Base-by-base conservation (phyloP, 345 rosid species). In the Citrus mangshanensis region DNA sequence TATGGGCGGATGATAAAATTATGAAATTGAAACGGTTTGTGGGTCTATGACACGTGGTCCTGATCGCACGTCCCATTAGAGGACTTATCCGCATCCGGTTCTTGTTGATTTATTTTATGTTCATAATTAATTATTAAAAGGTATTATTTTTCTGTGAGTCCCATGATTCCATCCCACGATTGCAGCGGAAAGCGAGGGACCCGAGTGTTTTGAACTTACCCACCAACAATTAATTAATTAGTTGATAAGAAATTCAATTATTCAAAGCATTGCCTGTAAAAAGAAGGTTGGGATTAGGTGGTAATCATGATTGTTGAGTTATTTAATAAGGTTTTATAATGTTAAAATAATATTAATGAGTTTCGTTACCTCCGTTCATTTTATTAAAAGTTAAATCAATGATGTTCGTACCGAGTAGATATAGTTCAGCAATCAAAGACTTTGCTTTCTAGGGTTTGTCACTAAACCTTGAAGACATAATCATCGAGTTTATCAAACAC, bases 1-100 rank as follows among this genome's bases (percentile, higher is more conserved):
- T 0, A 25, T 81, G 81, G 78, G 84, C 77, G 30, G 73, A 79
- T 14, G 30, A 7, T 13, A 38, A 54, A 54, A 54, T 18, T 54
- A 18, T 54, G 22, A 61, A 54, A 40, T 59, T 54, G 7, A 49
- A 54, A 40, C 67, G 7, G 67, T 18, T 14, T 14, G 27, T 32
- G 51, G 67, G 54, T 27, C 18, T 40, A 1, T 34, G 54, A 49
- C 79, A 51, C 54, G 37, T 65, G 34, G 72, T 25, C 34, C 4
- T 1, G 25, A 60, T 34, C 24, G 13, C 61, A 51, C 54, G 34
- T 76, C 35, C 34, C 72, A 21, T 1, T 25, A 12, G 10, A 37
- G 9, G 1, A 18, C 25, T 25, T 37, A 68, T 25, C 66, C 67
- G 5, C 13, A 54, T 58, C 0, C 62, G 12, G n/a, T 2, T 68